Conservation (phyloP, 1,139 yeast species). For the Scheffersomyces lignicola region DNA sequence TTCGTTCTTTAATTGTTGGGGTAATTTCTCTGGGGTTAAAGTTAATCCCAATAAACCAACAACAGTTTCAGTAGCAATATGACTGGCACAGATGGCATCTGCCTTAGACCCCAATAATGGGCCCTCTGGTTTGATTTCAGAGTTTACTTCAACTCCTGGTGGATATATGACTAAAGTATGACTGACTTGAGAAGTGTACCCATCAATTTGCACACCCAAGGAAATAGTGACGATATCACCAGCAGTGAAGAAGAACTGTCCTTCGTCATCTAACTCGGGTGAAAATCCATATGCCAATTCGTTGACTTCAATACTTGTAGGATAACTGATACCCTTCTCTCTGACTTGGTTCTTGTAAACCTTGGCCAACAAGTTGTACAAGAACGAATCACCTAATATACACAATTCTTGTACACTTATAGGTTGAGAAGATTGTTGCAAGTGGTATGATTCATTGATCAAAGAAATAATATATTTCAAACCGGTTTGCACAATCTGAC, state of each 20-base stretch:
- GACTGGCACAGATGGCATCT: conserved; percentile 86
- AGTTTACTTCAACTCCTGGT: conserved; percentile 29
- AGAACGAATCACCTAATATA: conserved; percentile 74
- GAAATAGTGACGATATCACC: conserved; percentile 87
- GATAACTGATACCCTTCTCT: conserved; percentile 88
- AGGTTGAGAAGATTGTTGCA: conserved; percentile 39
- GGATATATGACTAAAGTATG: conserved; percentile 88
- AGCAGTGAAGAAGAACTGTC: conserved; percentile 52
- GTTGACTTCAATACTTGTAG: conserved; percentile 86
- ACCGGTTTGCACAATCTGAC: conserved; percentile 88
- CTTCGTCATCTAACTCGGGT: conserved; percentile 77
- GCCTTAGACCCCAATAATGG: conserved; percentile 85
- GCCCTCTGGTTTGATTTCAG: conserved; percentile 54
- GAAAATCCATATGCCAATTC: conserved; percentile 77
- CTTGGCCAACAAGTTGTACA: conserved; percentile 53
- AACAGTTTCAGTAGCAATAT: conserved; percentile 83
- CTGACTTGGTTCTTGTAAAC: conserved; percentile 57
- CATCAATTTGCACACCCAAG: conserved; percentile 91
- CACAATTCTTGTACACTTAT: conserved; percentile 75
- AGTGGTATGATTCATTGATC: conserved; percentile 72
- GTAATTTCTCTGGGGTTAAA: conserved; percentile 72
- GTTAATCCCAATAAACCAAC: conserved; percentile 73
- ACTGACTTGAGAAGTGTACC: conserved; percentile 82
- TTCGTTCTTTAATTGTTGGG: conserved; percentile 37
- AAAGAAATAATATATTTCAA: conserved; percentile 63